Base-by-base conservation (phyloP, 2,329 filamentous ascomycete species). In the Phoma sp. region DNA sequence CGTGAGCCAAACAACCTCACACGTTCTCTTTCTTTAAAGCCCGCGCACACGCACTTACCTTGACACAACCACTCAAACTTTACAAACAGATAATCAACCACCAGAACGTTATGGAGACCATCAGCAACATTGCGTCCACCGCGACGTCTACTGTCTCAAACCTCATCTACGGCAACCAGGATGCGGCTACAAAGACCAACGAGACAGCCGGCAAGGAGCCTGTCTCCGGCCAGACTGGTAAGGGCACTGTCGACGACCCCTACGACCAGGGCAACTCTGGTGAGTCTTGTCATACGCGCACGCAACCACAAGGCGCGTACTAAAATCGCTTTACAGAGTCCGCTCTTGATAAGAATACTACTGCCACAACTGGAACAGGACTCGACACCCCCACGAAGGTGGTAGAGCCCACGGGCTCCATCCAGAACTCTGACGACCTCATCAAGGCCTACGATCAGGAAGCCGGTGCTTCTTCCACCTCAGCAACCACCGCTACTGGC, bases 191-290 rank as follows among this genome's bases (percentile, higher is more conserved):
- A 76, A 59, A 76, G 49, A 73, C 72, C 35, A 74, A 70, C 32
- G 72, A 73, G 59, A 72, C 69, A 7, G 61, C 52, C 13, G 79
- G 79, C 41, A 74, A 77, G 62, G 91, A 96, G 76, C 91, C 91
- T 14, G 73, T 92, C 39, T 89, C 89, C 18, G 91, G 91, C 22
- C 78, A 85, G 46, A 78, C 82, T 52, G 91, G 91, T 35, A 78
- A 88, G 69, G 88, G 89, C 4, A 81, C 82, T 23, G 81, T 80
- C 38, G 85, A 83, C 10, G 87, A 93, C 71, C 91, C 91, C 0
- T 96, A 87, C 65, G 91, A 95, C 69, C 85, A 86, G 53, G 91
- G 91, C 43, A 95, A 95, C 72, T 76, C 85, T 78, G 82, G 80
- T 85, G 73, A 62, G 77, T 60, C 39, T 32, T 5, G 8, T 35